Conservation (phyloP, 139 green algal species). For the Chlorella sp. region DNA sequence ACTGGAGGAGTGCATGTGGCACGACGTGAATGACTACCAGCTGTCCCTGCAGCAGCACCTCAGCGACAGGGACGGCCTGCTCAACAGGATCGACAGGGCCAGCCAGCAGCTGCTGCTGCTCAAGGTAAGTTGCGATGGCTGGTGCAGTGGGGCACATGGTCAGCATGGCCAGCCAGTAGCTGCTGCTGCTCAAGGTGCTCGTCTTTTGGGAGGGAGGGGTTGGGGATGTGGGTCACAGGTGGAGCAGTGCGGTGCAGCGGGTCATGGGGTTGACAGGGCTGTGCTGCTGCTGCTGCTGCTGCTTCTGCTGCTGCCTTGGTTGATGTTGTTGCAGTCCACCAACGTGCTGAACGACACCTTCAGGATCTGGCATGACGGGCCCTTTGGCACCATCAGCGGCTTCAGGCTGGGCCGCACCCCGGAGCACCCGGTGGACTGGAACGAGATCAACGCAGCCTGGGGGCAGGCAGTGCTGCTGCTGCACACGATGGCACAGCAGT, state of each 20-base stretch:
- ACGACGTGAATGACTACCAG: constrained; percentile 78
- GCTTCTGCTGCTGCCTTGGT: too few species aligned
- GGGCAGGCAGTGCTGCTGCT: constrained; percentile 90
- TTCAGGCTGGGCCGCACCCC: constrained; percentile 80
- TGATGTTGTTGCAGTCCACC: constrained; percentile 49
- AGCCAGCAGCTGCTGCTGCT: constrained; percentile 60
- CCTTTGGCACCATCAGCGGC: constrained; percentile 83
- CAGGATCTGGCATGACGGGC: constrained; percentile 76
- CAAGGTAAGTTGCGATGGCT: too few species aligned
- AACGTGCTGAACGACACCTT: constrained; percentile 87
- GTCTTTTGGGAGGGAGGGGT: too few species aligned
- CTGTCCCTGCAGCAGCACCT: constrained; percentile 54
- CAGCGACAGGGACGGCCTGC: constrained; percentile 68
- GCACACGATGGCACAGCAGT: constrained; percentile 81
- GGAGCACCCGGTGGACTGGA: constrained; percentile 79
- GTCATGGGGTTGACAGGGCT: too few species aligned
- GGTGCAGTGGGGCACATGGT: too few species aligned
- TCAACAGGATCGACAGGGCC: constrained; percentile 44
- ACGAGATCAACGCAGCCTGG: constrained; percentile 97
- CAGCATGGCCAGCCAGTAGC: too few species aligned
- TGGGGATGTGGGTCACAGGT: too few species aligned
- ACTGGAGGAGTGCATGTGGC: constrained; percentile 19
- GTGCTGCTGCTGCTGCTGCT: too few species aligned
- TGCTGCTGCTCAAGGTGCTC: too few species aligned
- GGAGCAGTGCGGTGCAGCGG: too few species aligned